Percentiles rank a stretch among this genome's conserved stretches.
Evolutionary conservation across 495 filamentous ascomycete species (phyloP).

Genomic region (Penicillium turbatum): DNA sequence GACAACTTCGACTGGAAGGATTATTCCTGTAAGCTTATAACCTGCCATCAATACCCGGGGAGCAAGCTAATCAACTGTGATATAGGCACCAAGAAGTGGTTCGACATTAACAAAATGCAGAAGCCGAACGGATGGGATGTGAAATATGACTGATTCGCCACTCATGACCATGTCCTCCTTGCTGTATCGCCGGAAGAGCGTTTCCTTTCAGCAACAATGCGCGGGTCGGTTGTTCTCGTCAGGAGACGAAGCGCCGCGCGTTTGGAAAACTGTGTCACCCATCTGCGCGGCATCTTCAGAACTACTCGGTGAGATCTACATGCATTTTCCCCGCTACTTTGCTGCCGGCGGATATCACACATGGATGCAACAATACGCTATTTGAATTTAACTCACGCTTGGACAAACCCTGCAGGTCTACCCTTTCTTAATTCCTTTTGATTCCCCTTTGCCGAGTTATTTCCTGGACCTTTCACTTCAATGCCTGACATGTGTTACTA

Average conservation of each 20-base stretch:
- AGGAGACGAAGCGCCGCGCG: slow-evolving; percentile 17
- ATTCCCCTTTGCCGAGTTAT: background rate
- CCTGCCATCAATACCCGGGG: background rate
- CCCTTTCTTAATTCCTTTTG: slow-evolving; percentile 4
- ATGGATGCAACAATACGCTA: background rate
- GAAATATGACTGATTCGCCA: slow-evolving; percentile 44
- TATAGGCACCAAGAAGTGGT: slow-evolving; percentile 75
- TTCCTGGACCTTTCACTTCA: background rate
- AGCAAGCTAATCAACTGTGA: slow-evolving; percentile 3
- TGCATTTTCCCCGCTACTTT: background rate
- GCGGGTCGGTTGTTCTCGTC: slow-evolving; percentile 17
- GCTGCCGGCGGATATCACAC: background rate
- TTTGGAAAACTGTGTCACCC: slow-evolving; percentile 6
- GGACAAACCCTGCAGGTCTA: background rate
- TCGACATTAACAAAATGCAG: slow-evolving; percentile 69
- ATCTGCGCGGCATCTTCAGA: slow-evolving; percentile 9
- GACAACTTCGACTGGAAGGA: slow-evolving; percentile 99
- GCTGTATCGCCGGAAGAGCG: slow-evolving; percentile 15
- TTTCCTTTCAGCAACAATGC: slow-evolving; percentile 22
- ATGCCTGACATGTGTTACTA: slow-evolving; percentile 24
- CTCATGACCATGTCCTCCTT: slow-evolving; percentile 20
- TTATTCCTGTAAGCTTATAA: slow-evolving; percentile 71
- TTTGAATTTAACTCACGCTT: background rate
- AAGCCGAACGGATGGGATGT: slow-evolving; percentile 81
- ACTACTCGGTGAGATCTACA: background rate